A percentile compares a stretch with the other conserved stretches of the same genome.
phyloP scores from a whole-genome alignment of 441 rosid genomes.

The Aquilaria agallochum region DNA sequence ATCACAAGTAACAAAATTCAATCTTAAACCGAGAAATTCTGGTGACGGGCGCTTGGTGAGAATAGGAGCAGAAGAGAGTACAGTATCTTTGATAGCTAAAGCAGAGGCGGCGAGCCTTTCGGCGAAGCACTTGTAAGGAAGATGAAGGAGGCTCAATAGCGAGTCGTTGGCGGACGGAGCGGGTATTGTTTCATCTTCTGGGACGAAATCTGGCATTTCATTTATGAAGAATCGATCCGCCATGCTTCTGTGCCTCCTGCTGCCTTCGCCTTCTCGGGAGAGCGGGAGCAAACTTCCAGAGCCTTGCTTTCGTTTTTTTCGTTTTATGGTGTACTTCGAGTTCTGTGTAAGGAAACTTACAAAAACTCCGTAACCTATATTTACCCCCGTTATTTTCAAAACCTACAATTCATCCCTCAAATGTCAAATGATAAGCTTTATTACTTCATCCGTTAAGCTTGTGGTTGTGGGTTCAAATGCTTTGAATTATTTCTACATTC shows the following conservation, averaged over 20 bases:
- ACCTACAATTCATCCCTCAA: too few species aligned
- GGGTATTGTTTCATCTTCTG: constrained; percentile 18
- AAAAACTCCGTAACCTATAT: too few species aligned
- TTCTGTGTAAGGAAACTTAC: too few species aligned
- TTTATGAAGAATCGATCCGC: constrained; percentile 56
- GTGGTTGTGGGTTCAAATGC: too few species aligned
- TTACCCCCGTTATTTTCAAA: too few species aligned
- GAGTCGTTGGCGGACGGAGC: constrained; percentile 23
- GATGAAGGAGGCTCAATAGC: constrained; percentile 30
- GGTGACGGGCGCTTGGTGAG: neutral
- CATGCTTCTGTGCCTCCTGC: constrained; percentile 23
- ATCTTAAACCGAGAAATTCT: neutral
- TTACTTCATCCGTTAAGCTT: too few species aligned
- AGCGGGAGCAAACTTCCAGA: constrained; percentile 6
- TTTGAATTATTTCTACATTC: too few species aligned
- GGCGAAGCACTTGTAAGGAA: constrained; percentile 34
- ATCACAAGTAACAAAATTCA: neutral
- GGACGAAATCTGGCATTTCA: constrained; percentile 32
- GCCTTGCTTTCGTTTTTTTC: neutral
- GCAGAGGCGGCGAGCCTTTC: constrained; percentile 39
- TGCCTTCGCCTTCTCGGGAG: neutral
- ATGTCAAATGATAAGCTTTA: too few species aligned
- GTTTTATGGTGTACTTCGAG: too few species aligned
- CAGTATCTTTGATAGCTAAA: constrained; percentile 39
- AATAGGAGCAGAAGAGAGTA: constrained; percentile 7